These are phyloP conservation scores for Capsella rubella DNA, from an alignment of 441 rosid genomes.

Conservation along the genomic window DNA sequence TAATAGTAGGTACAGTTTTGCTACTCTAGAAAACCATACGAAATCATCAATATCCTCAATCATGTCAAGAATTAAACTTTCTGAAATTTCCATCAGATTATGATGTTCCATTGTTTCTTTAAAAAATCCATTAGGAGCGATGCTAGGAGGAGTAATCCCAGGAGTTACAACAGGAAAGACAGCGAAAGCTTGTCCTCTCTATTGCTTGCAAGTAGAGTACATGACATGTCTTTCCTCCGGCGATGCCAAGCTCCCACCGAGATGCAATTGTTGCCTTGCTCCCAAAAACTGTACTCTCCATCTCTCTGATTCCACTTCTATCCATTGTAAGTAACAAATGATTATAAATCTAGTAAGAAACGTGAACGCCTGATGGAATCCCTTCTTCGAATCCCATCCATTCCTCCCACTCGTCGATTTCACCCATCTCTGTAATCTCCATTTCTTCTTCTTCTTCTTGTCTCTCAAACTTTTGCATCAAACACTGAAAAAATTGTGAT, in stretches of 20 bases:
- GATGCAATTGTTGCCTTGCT: conserved; percentile 54
- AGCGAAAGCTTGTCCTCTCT: conserved; percentile 37
- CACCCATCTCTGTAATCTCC: conserved; percentile 34
- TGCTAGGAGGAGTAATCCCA: conserved; percentile 24
- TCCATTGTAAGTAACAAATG: conserved; percentile 42
- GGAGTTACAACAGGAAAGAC: conserved; percentile 8
- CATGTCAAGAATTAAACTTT: not conserved
- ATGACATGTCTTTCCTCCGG: conserved; percentile 49
- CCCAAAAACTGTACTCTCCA: conserved; percentile 52
- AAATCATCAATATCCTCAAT: not conserved
- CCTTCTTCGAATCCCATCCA: conserved; percentile 54
- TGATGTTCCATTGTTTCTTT: not conserved
- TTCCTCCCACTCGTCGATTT: conserved; percentile 44
- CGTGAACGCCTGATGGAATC: conserved; percentile 35
- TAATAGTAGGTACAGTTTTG: not conserved
- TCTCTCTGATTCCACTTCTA: conserved; percentile 45
- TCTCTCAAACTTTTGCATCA: conserved; percentile 41
- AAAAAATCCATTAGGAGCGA: conserved; percentile 17
- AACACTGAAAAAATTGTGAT: conserved; percentile 13
- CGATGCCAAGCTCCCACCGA: conserved; percentile 40
- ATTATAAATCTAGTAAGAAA: conserved; percentile 22
- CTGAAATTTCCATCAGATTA: not conserved
- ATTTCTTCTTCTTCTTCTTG: conserved; percentile 29
- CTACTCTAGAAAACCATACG: not conserved
- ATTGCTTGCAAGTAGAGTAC: conserved; percentile 50